These are phyloP conservation scores for Vitis hybrid DNA, from an alignment of 177 flowering plant genomes.

Conservation along the genomic window DNA sequence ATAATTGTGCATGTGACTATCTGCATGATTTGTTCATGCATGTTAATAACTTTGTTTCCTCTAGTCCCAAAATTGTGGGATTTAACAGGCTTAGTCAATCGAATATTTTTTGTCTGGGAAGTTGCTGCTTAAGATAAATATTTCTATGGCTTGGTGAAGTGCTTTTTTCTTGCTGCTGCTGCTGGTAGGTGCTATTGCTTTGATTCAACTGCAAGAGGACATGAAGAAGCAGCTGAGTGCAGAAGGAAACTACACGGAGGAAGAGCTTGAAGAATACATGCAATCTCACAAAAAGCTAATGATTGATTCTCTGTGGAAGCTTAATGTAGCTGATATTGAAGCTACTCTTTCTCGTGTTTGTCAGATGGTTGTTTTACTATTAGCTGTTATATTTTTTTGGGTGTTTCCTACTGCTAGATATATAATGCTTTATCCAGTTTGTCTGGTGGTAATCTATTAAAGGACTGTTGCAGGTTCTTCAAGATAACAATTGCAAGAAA, in stretches of 20 bases:
- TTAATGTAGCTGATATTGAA: conserved; percentile 97
- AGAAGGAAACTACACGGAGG: conserved; percentile 91
- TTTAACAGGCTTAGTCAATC: not conserved
- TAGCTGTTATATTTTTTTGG: not conserved
- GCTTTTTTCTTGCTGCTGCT: conserved; percentile 9
- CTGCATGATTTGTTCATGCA: not conserved
- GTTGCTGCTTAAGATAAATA: too few species aligned
- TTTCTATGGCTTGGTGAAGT: not conserved
- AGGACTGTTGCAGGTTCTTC: conserved; percentile 67
- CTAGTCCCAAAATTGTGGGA: not conserved
- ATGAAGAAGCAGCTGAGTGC: conserved; percentile 86
- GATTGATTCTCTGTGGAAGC: conserved; percentile 98
- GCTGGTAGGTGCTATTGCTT: conserved; percentile 80
- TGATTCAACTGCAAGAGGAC: conserved; percentile 95
- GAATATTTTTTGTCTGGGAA: not conserved
- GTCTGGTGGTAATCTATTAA: conserved; percentile 12
- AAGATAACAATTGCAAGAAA: conserved; percentile 73
- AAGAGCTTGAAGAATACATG: conserved; percentile 88
- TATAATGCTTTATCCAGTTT: not conserved
- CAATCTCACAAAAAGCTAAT: conserved; percentile 81
- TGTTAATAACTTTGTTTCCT: not conserved
- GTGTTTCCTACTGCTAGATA: not conserved
- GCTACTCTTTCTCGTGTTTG: conserved; percentile 96
- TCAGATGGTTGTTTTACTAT: conserved; percentile 66
- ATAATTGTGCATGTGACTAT: not conserved